Base-by-base conservation (phyloP, 2,329 filamentous ascomycete genomes). In the Fusarium avenaceum region DNA sequence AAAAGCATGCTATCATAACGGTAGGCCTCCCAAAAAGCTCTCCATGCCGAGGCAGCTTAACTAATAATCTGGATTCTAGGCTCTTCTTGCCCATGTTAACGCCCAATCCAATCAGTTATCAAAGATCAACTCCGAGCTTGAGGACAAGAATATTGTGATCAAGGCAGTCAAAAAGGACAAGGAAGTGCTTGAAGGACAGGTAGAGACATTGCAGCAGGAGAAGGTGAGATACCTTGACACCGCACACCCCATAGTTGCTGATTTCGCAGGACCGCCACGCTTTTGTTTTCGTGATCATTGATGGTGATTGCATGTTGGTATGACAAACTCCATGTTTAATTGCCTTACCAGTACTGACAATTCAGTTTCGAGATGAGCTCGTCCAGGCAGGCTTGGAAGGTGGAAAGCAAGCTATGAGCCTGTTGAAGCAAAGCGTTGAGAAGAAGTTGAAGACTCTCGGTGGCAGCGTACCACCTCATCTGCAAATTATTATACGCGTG, bases 261-360 rank as follows among this genome's bases (percentile, higher is more conserved):
- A 38, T 8, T 7, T n/a, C 7, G 2, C 11, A 38, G 74, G 64
- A 65, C 42, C 63, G 62, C 15, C 60, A 73, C 19, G 62, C 46
- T 58, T 80, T 76, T 69, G 75, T 74, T 53, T 75, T 74, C 11
- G 77, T 80, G 42, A 56, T 81, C 17, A 74, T 81, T 55, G 79
- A 80, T 63, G 79, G 79, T 6, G 79, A 81, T 55, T 75, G 74
- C 53, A 80, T 80, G 77, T 74, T 73, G 56, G 79, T 80, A 72
- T 57, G 73, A 60, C n/a, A 19, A 38, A 1, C 7, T n/a, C 9
- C 17, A n/a, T n/a, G 10, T n/a, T 17, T n/a, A 4, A 38, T 38
- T 4, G 35, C 17, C 8, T 38, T 38, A 38, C 19, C 17, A 38
- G 3, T n/a, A 38, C 35, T 38, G 9, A 38, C 17, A 10, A 6